phyloP scores from a whole-genome alignment of 2,329 filamentous ascomycete species.

The Fusarium marasasianum region DNA sequence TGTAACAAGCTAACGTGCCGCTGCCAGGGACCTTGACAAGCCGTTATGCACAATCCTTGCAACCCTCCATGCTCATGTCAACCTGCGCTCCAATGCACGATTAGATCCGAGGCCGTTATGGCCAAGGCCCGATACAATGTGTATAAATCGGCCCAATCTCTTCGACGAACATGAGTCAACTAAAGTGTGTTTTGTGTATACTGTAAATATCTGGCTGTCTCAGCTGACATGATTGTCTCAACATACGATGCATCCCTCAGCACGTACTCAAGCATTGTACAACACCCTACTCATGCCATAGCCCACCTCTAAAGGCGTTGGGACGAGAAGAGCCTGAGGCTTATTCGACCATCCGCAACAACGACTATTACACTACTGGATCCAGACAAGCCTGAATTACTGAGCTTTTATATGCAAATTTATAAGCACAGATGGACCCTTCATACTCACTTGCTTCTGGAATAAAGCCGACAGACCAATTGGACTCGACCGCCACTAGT shows the following conservation, averaged over 20 bases:
- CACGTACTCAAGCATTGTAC: slow-evolving; percentile 13
- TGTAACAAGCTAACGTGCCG: slow-evolving; percentile 27
- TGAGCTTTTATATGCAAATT: background rate
- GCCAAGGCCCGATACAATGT: background rate
- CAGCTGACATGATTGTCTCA: slow-evolving; percentile 6
- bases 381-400: background rate
- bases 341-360: background rate
- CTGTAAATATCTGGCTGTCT: background rate
- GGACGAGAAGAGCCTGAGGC: slow-evolving; percentile 8
- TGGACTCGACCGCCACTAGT: background rate
- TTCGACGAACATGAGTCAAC: background rate
- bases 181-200: background rate
- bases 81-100: slow-evolving; percentile 27
- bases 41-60: slow-evolving; percentile 32
- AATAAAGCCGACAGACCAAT: slow-evolving; percentile 19
- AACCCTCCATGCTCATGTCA: slow-evolving; percentile 26
- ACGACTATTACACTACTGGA: background rate
- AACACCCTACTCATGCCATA: slow-evolving; percentile 17
- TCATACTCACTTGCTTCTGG: slow-evolving; percentile 17
- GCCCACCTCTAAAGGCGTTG: background rate
- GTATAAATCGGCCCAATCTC: background rate
- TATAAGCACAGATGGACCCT: background rate
- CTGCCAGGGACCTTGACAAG: slow-evolving; percentile 35
- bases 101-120: slow-evolving; percentile 24
- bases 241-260: slow-evolving; percentile 5